Evolutionary conservation across 805 yeast genomes (phyloP), one percentile per base, ranked within the genome.

Genomic region (Candida argentea): DNA sequence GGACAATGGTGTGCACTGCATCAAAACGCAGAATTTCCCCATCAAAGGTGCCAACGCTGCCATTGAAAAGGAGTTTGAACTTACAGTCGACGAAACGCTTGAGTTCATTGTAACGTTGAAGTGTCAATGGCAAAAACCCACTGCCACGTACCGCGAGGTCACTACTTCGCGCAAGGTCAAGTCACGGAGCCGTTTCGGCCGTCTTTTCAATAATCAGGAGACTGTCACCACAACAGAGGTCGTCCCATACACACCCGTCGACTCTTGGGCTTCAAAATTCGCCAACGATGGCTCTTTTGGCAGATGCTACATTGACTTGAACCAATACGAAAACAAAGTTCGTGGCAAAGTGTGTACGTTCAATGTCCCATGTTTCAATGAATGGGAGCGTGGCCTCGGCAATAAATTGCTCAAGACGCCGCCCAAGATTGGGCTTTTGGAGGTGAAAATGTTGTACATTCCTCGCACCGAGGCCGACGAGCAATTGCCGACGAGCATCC

Each of bases 261-360:
- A 81, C 55, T 55, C 65, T 2, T 70, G 89, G 79, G 70, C 68
- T 19, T 51, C 61, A 19, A 56, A 70, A 31, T 67, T 85, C 37
- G 95, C 96, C 2, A 63, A 65, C 19, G 93, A 85, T 50, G 97
- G 97, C 2, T 83, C 95, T 20, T 86, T 83, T 63, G 95, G 85
- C 6, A 67, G 89, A 43, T 70, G 81, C 30, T 75, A 78, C 40
- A 61, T 87, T 30, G 68, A 68, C 25, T 77, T 80, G 42, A 65
- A 67, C 14, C 71, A 70, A 32, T 68, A 69, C 40, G 76, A 76
- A 42, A 52, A 63, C 13, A 65, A 64, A 17, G 60, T 81, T 25
- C 69, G 66, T 11, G 79, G 83, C 11, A 49, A 55, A 26, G 59
- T 73, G 1, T 56, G 59, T 32, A 61, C 59, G 26, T 73, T 73